Evolutionary conservation across 177 flowering plant genomes (phyloP).

Genomic region (Vitis hybrid): DNA sequence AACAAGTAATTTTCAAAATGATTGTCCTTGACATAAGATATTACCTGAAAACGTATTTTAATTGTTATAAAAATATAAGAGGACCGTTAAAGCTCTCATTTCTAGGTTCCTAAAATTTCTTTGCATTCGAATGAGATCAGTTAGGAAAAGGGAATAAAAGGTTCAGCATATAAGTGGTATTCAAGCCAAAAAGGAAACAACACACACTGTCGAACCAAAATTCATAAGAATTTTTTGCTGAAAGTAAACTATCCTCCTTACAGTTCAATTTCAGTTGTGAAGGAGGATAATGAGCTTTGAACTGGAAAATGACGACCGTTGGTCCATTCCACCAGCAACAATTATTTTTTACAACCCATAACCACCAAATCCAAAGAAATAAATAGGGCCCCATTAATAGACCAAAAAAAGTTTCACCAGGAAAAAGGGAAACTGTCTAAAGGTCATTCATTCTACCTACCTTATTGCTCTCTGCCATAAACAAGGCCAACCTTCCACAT

Average conservation of each 20-base stretch:
- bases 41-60: too few species aligned
- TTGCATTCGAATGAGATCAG: too few species aligned
- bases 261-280: too few species aligned
- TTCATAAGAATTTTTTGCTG: background rate
- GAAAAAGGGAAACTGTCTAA: background rate
- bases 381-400: conserved; percentile 4
- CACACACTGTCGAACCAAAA: conserved; percentile 4
- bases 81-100: too few species aligned
- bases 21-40: too few species aligned
- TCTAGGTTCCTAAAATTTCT: too few species aligned
- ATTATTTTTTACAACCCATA: conserved; percentile 31
- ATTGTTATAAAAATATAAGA: too few species aligned
- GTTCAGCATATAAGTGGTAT: too few species aligned
- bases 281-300: background rate
- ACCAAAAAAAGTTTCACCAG: background rate
- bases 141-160: too few species aligned
- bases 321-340: conserved; percentile 8
- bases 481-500: conserved; percentile 6
- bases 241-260: conserved; percentile 7
- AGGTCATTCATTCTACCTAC: conserved; percentile 12
- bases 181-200: too few species aligned
- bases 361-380: conserved; percentile 18
- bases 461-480: conserved; percentile 33
- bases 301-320: background rate
- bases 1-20: too few species aligned